phyloP scores from a whole-genome alignment of 176 grass and related monocot species.

The Carex scoparia region DNA sequence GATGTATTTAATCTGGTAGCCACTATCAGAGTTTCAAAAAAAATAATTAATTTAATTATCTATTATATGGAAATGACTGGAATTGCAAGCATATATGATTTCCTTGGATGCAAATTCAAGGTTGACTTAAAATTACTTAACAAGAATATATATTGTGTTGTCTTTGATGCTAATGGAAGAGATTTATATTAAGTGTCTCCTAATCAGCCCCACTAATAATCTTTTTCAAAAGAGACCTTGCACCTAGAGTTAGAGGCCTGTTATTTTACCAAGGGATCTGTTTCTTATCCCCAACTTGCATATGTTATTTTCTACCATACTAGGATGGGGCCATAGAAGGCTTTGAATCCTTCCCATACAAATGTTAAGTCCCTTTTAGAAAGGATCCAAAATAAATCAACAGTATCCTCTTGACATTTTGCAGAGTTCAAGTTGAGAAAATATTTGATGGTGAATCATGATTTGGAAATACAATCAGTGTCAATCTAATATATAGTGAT shows the following conservation, averaged over 20 bases:
- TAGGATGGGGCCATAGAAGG: background rate
- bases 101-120: slow-evolving; percentile 4
- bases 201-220: slow-evolving; percentile 12
- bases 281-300: slow-evolving; percentile 4
- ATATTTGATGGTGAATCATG: background rate
- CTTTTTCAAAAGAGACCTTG: slow-evolving; percentile 13
- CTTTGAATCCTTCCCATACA: background rate
- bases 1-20: too few relatives aligned
- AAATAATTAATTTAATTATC: background rate
- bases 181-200: background rate
- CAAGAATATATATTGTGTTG: background rate
- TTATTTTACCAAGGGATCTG: background rate
- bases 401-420: background rate
- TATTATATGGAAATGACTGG: background rate
- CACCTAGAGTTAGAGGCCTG: background rate
- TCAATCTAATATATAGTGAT: background rate
- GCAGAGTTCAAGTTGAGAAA: background rate
- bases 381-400: background rate
- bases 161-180: background rate
- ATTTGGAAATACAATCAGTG: background rate
- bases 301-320: background rate
- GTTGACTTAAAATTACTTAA: background rate
- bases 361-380: background rate
- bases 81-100: background rate
- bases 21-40: too few relatives aligned